Base-by-base conservation (phyloP, 1,139 yeast species). In the Yamadazyma dushanensis region DNA sequence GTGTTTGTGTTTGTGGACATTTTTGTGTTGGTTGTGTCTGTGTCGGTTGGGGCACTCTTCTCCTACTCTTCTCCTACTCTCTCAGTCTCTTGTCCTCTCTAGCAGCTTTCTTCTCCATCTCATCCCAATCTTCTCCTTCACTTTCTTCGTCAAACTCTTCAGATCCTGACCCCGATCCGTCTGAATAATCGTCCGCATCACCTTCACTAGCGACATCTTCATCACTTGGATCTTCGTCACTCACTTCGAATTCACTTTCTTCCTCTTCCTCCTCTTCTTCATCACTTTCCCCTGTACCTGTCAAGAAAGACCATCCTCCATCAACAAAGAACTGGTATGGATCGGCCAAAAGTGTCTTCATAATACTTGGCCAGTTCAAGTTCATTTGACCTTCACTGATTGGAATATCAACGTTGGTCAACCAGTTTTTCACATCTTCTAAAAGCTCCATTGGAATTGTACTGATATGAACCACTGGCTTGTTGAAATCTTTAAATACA, bases 231-330 rank as follows among this genome's bases (percentile, higher is more conserved):
- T 83, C 83, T 19, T 75, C 85, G 45, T 78, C 82, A 46, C 75
- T 63, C 13, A 70, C 80, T 53, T 76, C 80, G 50, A 78, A 78
- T 41, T 78, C 83, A 36, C 76, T 66, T 46, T 78, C 83, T 45
- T 76, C 77, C 27, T 71, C 77, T 36, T 78, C 85, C 38, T 75
- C 82, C 35, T 75, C 83, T 35, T 72, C 79, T 29, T 70, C 79
- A 46, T 76, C 85, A 28, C 78, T 78, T 38, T 78, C 83, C 8
- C 83, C 82, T 28, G 74, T 78, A 20, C 83, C 83, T 16, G 88
- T 83, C 59, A 92, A 76, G 76, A 92, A 88, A 27, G 80, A 76
- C 99, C 99, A 92, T 37, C 98, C 97, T 36, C 98, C 98, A 54
- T 85, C 92, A 27, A 79, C 73, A 61, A 90, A 92, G 66, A 92